A percentile compares a stretch with the other conserved stretches of the same genome.
Evolutionary conservation across 768 basidiomycete genomes (phyloP).

Genomic region (Amanita pseudoporphyria): DNA sequence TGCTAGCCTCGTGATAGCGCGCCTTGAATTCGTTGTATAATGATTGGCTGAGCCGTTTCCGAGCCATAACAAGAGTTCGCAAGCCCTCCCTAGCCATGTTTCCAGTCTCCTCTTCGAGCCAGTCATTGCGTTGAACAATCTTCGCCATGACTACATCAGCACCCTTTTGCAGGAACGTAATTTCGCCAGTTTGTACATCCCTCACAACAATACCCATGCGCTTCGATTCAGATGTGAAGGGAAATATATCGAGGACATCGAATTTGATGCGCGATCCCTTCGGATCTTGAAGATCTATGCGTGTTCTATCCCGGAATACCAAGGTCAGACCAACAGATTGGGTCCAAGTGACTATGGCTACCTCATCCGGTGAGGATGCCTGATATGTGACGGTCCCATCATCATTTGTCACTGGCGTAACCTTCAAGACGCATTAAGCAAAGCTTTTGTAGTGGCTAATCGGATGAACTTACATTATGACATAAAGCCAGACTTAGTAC

Average conservation of each 20-base stretch:
- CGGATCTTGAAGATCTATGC: slow-evolving; percentile 77
- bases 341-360: slow-evolving; percentile 97
- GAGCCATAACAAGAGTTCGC: slow-evolving; percentile 86
- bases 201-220: slow-evolving; percentile 98
- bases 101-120: slow-evolving; percentile 97
- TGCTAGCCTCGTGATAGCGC: slow-evolving; percentile 67
- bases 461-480: slow-evolving; percentile 68
- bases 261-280: slow-evolving; percentile 54
- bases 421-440: slow-evolving; percentile 34
- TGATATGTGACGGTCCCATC: slow-evolving; percentile 95
- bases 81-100: slow-evolving; percentile 98
- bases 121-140: slow-evolving; percentile 95
- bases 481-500: slow-evolving; percentile 91
- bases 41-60: slow-evolving; percentile 63
- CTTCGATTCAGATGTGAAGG: slow-evolving; percentile 97
- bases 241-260: slow-evolving; percentile 91
- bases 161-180: slow-evolving; percentile 91
- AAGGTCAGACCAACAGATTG: slow-evolving; percentile 90
- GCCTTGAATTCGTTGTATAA: slow-evolving; percentile 67
- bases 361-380: slow-evolving; percentile 98
- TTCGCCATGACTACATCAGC: slow-evolving; percentile 97
- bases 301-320: slow-evolving; percentile 79
- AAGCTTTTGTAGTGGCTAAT: background rate
- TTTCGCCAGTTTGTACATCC: slow-evolving; percentile 64
- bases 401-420: slow-evolving; percentile 91